Evolutionary conservation across 129 eudicot genomes (phyloP).

Genomic region (Lonicera japonica): DNA sequence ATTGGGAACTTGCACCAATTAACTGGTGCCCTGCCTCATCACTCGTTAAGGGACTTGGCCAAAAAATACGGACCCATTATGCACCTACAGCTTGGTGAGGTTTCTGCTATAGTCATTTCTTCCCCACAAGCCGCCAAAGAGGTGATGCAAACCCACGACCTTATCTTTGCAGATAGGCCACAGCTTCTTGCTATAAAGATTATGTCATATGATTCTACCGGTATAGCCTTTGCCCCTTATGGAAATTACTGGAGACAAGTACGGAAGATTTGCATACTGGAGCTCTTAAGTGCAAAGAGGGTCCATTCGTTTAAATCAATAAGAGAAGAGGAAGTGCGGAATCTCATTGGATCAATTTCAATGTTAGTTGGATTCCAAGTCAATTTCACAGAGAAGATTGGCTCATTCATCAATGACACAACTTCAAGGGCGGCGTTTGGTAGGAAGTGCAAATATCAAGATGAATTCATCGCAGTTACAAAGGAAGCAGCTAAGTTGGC

Average conservation of each 20-base stretch:
- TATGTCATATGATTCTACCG: not conserved
- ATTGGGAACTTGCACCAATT: too few species aligned
- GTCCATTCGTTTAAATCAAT: not conserved
- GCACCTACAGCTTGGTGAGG: not conserved
- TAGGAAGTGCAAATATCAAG: not conserved
- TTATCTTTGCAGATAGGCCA: not conserved
- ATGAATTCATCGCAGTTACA: not conserved
- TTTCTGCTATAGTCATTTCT: not conserved
- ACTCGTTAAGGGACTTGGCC: too few species aligned
- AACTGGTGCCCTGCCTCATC: too few species aligned
- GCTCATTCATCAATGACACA: not conserved
- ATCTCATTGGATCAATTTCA: not conserved
- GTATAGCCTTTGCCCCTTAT: constrained; percentile 5
- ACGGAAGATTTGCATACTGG: too few species aligned
- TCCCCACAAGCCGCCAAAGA: not conserved
- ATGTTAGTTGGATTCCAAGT: not conserved
- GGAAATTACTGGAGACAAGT: constrained; percentile 11
- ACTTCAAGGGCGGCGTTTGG: constrained; percentile 8
- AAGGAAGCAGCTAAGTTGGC: not conserved
- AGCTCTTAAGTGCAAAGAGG: constrained; percentile 9
- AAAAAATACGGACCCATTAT: too few species aligned
- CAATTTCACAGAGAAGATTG: constrained; percentile 1
- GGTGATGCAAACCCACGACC: not conserved
- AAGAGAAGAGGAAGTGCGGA: not conserved
- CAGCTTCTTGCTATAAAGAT: not conserved